phyloP scores from a whole-genome alignment of 305 asterid genomes.

The Solanum chacoense region DNA sequence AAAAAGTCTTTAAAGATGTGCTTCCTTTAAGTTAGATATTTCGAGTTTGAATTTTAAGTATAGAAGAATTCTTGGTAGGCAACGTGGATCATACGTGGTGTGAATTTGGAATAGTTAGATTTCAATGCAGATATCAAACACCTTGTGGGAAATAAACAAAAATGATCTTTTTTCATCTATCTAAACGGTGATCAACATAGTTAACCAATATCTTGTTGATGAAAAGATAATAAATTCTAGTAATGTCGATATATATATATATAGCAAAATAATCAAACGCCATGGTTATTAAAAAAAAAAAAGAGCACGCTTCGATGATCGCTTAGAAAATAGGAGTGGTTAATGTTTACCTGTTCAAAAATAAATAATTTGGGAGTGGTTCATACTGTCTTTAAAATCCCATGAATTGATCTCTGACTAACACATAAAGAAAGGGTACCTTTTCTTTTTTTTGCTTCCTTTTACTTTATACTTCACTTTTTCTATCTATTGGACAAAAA shows the following conservation, averaged over 20 bases:
- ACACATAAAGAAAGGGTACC: neutral
- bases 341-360: neutral
- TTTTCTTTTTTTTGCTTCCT: neutral
- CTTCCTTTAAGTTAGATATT: neutral
- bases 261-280: neutral
- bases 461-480: neutral
- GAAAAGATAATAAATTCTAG: neutral
- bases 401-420: neutral
- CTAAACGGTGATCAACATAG: neutral
- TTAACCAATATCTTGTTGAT: neutral
- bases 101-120: neutral
- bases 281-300: neutral
- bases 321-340: neutral
- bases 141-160: too few species aligned
- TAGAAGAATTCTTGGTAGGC: neutral
- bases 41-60: too few species aligned
- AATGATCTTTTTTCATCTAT: neutral
- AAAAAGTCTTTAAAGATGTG: neutral
- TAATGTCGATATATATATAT: neutral
- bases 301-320: neutral
- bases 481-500: neutral
- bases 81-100: neutral
- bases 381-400: neutral
- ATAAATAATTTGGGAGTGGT: neutral
- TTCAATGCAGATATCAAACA: too few species aligned